Evolutionary conservation across 2,329 filamentous ascomycete genomes (phyloP), one percentile per base, ranked within the genome.

Genomic region (Clonostachys sp.): DNA sequence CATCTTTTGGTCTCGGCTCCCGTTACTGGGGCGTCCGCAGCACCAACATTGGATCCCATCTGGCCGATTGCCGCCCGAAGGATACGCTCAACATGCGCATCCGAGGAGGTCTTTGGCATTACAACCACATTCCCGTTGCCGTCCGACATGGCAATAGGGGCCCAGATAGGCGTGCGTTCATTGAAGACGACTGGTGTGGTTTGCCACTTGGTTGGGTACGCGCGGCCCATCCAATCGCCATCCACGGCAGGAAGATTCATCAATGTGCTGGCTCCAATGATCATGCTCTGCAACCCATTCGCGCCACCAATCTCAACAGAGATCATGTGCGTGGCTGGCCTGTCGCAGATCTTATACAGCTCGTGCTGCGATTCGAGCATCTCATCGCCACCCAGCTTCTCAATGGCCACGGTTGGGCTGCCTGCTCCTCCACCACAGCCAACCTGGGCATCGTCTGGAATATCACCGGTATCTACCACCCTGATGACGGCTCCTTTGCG

Each of bases 291-390:
- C 9, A 85, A 65, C 1, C 83, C 82, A 52, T 87, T 87, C 5
- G 74, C 75, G 7, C 84, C 83, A n/a, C 84, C 84, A 46, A 87
- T 83, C 55, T 87, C 83, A 12, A 85, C 61, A 2, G 79, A 73
- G 51, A 86, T 79, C 51, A 85, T 76, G 36, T 80, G 77, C 17
- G 81, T 77, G 18, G 78, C 72, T 2, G 60, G 57, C 14, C 62
- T 58, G 36, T 69, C 64, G 43, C 74, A 66, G 30, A 75, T 72
- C 43, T 75, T 73, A 60, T 77, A 80, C 12, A 85, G 65, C 55
- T 78, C 78, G 2, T 56, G 53, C 49, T 78, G 75, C 3, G 75
- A 67, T 44, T 79, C 61, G 39, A 74, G 63, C 55, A 78, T 71
- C 58, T 84, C 80, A 53, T 81, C 73, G 12, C 77, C 78, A 2